Evolutionary conservation across 805 yeast species (phyloP), one percentile per base, ranked within the genome.

Genomic region (Ogataea methanolica): DNA sequence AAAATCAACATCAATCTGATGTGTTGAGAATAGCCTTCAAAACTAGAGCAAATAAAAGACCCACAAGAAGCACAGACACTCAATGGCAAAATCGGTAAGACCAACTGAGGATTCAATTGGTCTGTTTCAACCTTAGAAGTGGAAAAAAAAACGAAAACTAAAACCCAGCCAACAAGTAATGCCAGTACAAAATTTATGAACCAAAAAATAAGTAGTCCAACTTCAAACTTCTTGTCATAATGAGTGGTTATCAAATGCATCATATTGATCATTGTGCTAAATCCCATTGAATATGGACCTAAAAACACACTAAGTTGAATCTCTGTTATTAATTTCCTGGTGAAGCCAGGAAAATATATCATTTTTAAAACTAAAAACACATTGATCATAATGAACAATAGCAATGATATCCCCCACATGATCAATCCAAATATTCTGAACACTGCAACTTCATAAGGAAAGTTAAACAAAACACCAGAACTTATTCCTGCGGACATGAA

Each of bases 211-310:
- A 78, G 66, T 38, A 76, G 67, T 66, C 83, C 70, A 34, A 62
- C 56, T 53, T 59, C 55, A 44, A 60, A 51, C 41, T 54, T 50
- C 40, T 56, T 54, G 19, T 72, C 71, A 39, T 57, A 58, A 39
- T 59, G 57, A 4, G 11, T 14, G 17, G 79, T 70, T 6, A 84
- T 55, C 29, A 62, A 60, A 51, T 73, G 73, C 21, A 82, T 63
- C 65, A 75, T 78, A 57, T 80, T 82, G 19, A 83, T 69, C 47
- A 88, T 68, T 3, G 94, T 81, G 17, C 79, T 75, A 53, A 73
- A 76, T 0, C 89, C 96, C 96, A 88, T 89, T n/a, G 89, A 82
- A 49, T 76, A 75, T 47, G 91, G 83, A 5, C 94, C 96, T 70
- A 86, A 71, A 56, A 82, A 86, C 3, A 82, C 78, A 42, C 82